Conservation (phyloP, 2,329 filamentous ascomycete genomes). For the Rhinocladiella similis region DNA sequence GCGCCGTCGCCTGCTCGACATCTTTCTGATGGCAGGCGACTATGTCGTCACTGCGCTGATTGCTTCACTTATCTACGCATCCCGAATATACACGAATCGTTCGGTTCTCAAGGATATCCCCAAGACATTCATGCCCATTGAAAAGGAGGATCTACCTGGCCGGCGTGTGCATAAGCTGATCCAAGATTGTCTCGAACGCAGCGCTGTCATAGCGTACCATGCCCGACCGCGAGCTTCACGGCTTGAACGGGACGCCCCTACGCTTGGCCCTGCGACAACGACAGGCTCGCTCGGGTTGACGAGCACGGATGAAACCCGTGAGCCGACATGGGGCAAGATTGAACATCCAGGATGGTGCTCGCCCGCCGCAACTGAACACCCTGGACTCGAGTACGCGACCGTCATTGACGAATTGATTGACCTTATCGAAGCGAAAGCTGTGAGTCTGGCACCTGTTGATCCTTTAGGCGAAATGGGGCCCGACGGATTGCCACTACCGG, state of each 20-base stretch:
- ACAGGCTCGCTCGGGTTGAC: slow-evolving; percentile 22
- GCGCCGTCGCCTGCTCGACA: slow-evolving; percentile 70
- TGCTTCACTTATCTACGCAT: slow-evolving; percentile 74
- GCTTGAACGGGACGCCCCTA: slow-evolving; percentile 37
- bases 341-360: slow-evolving; percentile 88
- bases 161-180: slow-evolving; percentile 76
- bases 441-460: slow-evolving; percentile 73
- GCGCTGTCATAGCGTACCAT: slow-evolving; percentile 78
- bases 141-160: slow-evolving; percentile 73
- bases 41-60: slow-evolving; percentile 73
- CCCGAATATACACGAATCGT: slow-evolving; percentile 83
- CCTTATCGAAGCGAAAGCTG: slow-evolving; percentile 86
- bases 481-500: slow-evolving; percentile 28
- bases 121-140: slow-evolving; percentile 80
- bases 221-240: slow-evolving; percentile 65
- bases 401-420: slow-evolving; percentile 84
- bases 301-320: slow-evolving; percentile 24
- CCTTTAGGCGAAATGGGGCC: slow-evolving; percentile 45
- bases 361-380: slow-evolving; percentile 70
- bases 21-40: slow-evolving; percentile 75
- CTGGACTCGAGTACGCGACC: slow-evolving; percentile 77
- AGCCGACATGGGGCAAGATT: slow-evolving; percentile 76
- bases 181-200: slow-evolving; percentile 68
- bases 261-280: slow-evolving; percentile 8
- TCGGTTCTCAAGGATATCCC: slow-evolving; percentile 79